Evolutionary conservation across 2,329 filamentous ascomycete genomes (phyloP).

Genomic region (Nemania bipapillata): DNA sequence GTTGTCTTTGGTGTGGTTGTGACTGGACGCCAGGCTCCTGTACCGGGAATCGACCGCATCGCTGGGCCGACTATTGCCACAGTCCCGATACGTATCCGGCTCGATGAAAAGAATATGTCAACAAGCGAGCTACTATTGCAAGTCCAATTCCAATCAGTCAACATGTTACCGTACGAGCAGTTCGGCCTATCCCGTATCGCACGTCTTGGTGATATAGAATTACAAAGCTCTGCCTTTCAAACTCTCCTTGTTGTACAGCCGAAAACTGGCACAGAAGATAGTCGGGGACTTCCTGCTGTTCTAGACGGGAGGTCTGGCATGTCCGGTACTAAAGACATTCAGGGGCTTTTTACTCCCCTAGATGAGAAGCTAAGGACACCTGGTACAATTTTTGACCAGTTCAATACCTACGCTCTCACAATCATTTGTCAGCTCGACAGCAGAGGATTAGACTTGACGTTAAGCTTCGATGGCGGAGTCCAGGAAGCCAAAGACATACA

Average conservation of each 20-base stretch:
- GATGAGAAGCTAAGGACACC: slow-evolving; percentile 16
- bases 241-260: slow-evolving; percentile 9
- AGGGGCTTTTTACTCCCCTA: slow-evolving; percentile 15
- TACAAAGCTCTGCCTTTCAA: slow-evolving; percentile 4
- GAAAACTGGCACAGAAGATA: slow-evolving; percentile 1
- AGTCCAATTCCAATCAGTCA: neutral
- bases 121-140: slow-evolving; percentile 6
- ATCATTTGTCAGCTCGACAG: slow-evolving; percentile 3
- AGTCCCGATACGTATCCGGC: slow-evolving; percentile 5
- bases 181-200: slow-evolving; percentile 5
- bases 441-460: neutral
- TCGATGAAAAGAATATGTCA: neutral
- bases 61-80: slow-evolving; percentile 20
- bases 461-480: slow-evolving; percentile 1
- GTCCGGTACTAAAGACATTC: slow-evolving; percentile 13
- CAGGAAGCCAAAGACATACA: neutral
- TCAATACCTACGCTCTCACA: slow-evolving; percentile 5
- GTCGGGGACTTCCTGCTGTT: slow-evolving; percentile 3
- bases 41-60: slow-evolving; percentile 4
- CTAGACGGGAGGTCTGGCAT: slow-evolving; percentile 12
- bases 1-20: slow-evolving; percentile 7
- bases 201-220: slow-evolving; percentile 9
- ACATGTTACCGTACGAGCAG: slow-evolving; percentile 16
- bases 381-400: slow-evolving; percentile 12
- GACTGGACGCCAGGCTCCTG: slow-evolving; percentile 10